phyloP scores from a whole-genome alignment of 1,139 yeast genomes.

The Suhomyces bribrorum region DNA sequence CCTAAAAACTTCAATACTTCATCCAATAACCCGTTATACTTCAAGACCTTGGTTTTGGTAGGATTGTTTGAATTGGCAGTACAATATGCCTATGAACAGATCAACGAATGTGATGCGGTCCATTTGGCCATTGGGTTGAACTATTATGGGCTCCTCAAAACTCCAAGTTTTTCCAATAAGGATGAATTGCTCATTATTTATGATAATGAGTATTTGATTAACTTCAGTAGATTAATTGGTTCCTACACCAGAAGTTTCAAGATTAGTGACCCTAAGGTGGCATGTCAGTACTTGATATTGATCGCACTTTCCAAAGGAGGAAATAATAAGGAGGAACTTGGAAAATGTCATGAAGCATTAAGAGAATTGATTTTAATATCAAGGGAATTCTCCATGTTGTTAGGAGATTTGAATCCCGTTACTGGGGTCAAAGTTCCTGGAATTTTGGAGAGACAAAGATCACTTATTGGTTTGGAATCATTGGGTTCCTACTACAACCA shows the following conservation, averaged over 20 bases:
- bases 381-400: slow-evolving; percentile 74
- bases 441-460: slow-evolving; percentile 74
- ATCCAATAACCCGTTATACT: slow-evolving; percentile 69
- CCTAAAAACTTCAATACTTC: slow-evolving; percentile 66
- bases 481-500: slow-evolving; percentile 50
- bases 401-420: slow-evolving; percentile 68
- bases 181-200: slow-evolving; percentile 38
- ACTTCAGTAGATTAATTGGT: slow-evolving; percentile 62
- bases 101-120: slow-evolving; percentile 82
- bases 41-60: slow-evolving; percentile 70
- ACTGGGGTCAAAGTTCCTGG: slow-evolving; percentile 86
- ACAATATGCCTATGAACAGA: slow-evolving; percentile 59
- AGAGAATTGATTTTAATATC: slow-evolving; percentile 85
- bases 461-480: slow-evolving; percentile 60
- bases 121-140: slow-evolving; percentile 84
- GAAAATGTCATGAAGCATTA: slow-evolving; percentile 74
- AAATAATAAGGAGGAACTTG: slow-evolving; percentile 44
- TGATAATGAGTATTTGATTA: slow-evolving; percentile 47
- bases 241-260: slow-evolving; percentile 81
- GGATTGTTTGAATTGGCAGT: slow-evolving; percentile 87
- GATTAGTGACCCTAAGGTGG: slow-evolving; percentile 83
- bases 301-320: slow-evolving; percentile 58
- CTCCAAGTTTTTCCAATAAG: slow-evolving; percentile 34
- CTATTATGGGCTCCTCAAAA: slow-evolving; percentile 70
- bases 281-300: slow-evolving; percentile 80